A percentile compares a stretch with the other conserved stretches of the same genome.
phyloP scores from a whole-genome alignment of 2,329 filamentous ascomycete species.

The Monosporascus ibericus region DNA sequence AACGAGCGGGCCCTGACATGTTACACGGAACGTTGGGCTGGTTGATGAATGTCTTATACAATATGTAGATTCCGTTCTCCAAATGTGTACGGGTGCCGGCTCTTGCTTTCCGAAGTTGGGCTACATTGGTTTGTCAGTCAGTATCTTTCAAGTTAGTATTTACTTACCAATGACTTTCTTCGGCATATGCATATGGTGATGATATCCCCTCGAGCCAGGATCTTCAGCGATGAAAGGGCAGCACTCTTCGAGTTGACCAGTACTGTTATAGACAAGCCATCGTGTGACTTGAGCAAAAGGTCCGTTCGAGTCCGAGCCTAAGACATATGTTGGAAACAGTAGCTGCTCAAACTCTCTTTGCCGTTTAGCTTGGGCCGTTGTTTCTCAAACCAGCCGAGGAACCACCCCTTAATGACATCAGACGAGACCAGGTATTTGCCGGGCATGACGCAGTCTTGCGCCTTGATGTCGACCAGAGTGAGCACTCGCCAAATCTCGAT shows the following conservation, averaged over 20 bases:
- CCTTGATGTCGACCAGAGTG: neutral
- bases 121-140: too few species aligned
- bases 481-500: neutral
- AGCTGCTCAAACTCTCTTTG: neutral
- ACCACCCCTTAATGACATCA: neutral
- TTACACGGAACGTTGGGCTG: too few species aligned
- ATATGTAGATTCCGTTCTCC: too few species aligned
- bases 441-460: neutral
- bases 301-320: neutral
- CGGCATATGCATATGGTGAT: too few species aligned
- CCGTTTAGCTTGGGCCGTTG: neutral
- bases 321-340: slow-evolving; percentile 1
- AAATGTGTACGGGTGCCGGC: too few species aligned
- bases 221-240: neutral
- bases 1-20: too few species aligned
- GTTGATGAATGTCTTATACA: too few species aligned
- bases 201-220: too few species aligned
- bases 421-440: neutral
- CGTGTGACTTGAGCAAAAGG: neutral
- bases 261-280: neutral
- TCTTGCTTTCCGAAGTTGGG: too few species aligned
- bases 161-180: too few species aligned
- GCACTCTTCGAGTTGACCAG: neutral
- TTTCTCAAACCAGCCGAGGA: neutral
- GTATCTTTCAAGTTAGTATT: too few species aligned